phyloP scores from a whole-genome alignment of 1,284 basidiomycete genomes.

The Cutaneotrichosporon mucoides region DNA sequence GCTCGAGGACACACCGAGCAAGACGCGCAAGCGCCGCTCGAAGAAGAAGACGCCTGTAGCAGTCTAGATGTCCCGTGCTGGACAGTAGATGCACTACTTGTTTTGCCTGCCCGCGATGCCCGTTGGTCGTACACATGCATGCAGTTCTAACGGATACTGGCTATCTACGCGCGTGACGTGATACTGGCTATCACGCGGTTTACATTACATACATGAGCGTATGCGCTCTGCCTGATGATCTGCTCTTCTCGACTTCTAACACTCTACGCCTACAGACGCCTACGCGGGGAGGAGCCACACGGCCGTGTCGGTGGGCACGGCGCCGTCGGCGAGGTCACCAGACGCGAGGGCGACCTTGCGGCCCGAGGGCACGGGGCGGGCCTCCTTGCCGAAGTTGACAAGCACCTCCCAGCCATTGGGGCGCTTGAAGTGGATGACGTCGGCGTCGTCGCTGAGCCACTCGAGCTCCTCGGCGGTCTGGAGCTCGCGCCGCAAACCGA shows the following conservation, averaged over 20 bases:
- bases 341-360: conserved; percentile 25
- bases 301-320: conserved; percentile 16
- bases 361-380: conserved; percentile 25
- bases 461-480: conserved; percentile 34
- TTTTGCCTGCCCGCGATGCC: too few species aligned
- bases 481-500: conserved; percentile 26
- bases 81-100: too few species aligned
- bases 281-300: conserved; percentile 19
- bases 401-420: conserved; percentile 41
- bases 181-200: too few species aligned
- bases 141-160: too few species aligned
- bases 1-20: background rate
- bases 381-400: conserved; percentile 30
- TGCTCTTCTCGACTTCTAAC: too few species aligned
- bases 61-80: too few species aligned
- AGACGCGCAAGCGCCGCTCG: background rate
- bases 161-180: too few species aligned
- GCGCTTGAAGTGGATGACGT: conserved; percentile 32
- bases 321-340: conserved; percentile 11
- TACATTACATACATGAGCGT: too few species aligned
- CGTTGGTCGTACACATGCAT: too few species aligned
- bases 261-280: too few species aligned
- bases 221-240: too few species aligned
- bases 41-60: conserved; percentile 2
- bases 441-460: conserved; percentile 26